phyloP scores from a whole-genome alignment of 2,329 filamentous ascomycete species.

The Alternaria ventricosa region DNA sequence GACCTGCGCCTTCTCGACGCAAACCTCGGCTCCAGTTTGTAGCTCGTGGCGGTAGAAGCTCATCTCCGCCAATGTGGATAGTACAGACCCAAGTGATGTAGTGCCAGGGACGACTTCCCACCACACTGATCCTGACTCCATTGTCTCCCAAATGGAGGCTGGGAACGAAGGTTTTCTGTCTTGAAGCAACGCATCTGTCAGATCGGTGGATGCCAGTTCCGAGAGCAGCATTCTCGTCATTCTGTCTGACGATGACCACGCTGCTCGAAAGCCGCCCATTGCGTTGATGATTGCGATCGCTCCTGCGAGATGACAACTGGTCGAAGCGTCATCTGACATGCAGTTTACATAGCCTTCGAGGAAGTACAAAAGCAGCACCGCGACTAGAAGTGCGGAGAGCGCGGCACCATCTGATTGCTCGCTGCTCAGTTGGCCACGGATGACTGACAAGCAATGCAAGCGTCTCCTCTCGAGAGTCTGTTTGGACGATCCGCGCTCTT shows the following conservation, averaged over 20 bases:
- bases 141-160: slow-evolving; percentile 10
- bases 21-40: background rate
- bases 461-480: slow-evolving; percentile 8
- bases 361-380: slow-evolving; percentile 22
- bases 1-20: background rate
- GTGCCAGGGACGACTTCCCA: slow-evolving; percentile 11
- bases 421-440: slow-evolving; percentile 14
- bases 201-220: slow-evolving; percentile 22
- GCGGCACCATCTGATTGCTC: slow-evolving; percentile 1
- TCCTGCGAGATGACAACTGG: slow-evolving; percentile 16
- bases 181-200: slow-evolving; percentile 20
- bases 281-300: slow-evolving; percentile 78
- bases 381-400: slow-evolving; percentile 17
- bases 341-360: slow-evolving; percentile 22
- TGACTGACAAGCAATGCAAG: slow-evolving; percentile 12
- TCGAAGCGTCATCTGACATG: slow-evolving; percentile 17
- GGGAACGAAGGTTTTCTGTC: slow-evolving; percentile 16
- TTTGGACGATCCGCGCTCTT: slow-evolving; percentile 7
- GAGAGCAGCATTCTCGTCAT: slow-evolving; percentile 19
- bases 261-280: slow-evolving; percentile 63
- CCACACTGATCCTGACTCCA: slow-evolving; percentile 18
- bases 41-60: slow-evolving; percentile 9
- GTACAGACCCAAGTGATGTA: slow-evolving; percentile 6
- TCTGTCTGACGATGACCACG: slow-evolving; percentile 8
- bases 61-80: slow-evolving; percentile 9